These are phyloP conservation scores for Emmonsiellopsis sp. DNA, from an alignment of 2,329 filamentous ascomycete species.

Conservation along the genomic window DNA sequence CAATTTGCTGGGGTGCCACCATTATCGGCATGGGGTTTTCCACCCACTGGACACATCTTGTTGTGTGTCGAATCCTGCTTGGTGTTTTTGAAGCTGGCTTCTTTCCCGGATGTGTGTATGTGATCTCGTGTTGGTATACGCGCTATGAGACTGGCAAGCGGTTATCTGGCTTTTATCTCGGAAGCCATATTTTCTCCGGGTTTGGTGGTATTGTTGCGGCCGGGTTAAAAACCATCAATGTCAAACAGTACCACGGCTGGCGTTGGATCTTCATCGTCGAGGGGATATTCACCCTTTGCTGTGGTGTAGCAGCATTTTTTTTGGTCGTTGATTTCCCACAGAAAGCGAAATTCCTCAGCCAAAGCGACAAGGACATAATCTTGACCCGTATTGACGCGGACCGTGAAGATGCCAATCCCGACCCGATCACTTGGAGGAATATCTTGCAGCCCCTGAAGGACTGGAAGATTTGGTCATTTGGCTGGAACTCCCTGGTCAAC, in stretches of 20 bases:
- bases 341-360: neutral
- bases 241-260: neutral
- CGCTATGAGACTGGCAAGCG: neutral
- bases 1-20: neutral
- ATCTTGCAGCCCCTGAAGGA: neutral
- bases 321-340: neutral
- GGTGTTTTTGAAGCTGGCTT: neutral
- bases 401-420: neutral
- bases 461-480: neutral
- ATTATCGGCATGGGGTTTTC: neutral
- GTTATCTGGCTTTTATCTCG: neutral
- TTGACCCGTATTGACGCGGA: neutral
- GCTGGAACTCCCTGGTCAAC: neutral
- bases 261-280: neutral
- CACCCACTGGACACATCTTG: neutral
- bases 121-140: neutral
- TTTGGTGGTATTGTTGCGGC: neutral
- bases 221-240: neutral
- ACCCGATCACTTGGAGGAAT: neutral
- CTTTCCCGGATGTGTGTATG: neutral
- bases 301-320: neutral
- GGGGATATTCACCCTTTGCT: neutral
- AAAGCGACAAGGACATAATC: neutral
- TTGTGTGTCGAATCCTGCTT: neutral
- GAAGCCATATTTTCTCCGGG: neutral